These are phyloP conservation scores for Phlebiopsis flavidoalba DNA, from an alignment of 768 basidiomycete genomes.

Conservation along the genomic window DNA sequence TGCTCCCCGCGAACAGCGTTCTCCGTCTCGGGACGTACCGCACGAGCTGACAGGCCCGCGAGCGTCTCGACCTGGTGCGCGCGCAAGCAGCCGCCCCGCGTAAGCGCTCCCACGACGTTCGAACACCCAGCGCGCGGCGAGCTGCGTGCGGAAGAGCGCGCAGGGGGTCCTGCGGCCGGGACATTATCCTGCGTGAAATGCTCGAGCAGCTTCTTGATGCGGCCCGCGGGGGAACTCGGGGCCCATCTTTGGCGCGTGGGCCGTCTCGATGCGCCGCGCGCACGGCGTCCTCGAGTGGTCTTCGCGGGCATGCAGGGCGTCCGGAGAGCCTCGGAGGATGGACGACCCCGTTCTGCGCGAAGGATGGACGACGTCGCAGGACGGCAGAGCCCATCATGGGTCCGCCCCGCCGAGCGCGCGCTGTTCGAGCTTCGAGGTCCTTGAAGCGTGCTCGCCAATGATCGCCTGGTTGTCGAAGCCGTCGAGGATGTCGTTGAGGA, in stretches of 20 bases:
- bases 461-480: slow-evolving; percentile 96
- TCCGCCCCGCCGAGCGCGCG: slow-evolving; percentile 74
- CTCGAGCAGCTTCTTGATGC: slow-evolving; percentile 83
- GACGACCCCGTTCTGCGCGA: slow-evolving; percentile 77
- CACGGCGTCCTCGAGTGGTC: slow-evolving; percentile 83
- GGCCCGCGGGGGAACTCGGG: slow-evolving; percentile 88
- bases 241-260: slow-evolving; percentile 66
- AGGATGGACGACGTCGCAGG: no score
- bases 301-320: slow-evolving; percentile 88
- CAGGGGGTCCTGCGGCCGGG: slow-evolving; percentile 59
- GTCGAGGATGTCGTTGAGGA: slow-evolving; percentile 87
- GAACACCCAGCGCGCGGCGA: slow-evolving; percentile 62
- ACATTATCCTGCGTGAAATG: slow-evolving; percentile 79
- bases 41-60: slow-evolving; percentile 67
- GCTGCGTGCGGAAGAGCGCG: slow-evolving; percentile 68
- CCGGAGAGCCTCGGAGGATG: slow-evolving; percentile 85
- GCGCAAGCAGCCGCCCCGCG: slow-evolving; percentile 73
- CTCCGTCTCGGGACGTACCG: slow-evolving; percentile 86
- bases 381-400: no score
- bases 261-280: slow-evolving; percentile 71
- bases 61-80: slow-evolving; percentile 79
- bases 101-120: slow-evolving; percentile 78
- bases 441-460: slow-evolving; percentile 84
- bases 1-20: slow-evolving; percentile 88
- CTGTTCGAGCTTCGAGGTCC: slow-evolving; percentile 77